Conservation (phyloP, 805 yeast genomes). For the Sungouiozyma ichnusensis region DNA sequence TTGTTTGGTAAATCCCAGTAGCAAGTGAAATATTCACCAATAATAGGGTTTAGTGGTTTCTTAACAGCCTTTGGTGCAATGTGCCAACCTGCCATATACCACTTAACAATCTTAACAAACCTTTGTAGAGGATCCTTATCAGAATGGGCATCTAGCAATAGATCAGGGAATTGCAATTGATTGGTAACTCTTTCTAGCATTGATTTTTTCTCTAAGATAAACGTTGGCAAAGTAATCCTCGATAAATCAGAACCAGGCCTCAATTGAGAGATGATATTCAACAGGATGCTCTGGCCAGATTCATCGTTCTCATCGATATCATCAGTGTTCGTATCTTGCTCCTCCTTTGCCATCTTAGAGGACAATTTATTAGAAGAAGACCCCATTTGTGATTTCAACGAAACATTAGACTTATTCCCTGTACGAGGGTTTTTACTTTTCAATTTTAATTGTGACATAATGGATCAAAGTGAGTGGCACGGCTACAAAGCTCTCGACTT, state of each 20-base stretch:
- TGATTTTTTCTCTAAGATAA: conserved; percentile 86
- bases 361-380: conserved; percentile 1
- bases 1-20: conserved; percentile 82
- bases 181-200: conserved; percentile 95
- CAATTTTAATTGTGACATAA: not conserved
- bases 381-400: not conserved
- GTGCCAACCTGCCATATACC: conserved; percentile 96
- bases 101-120: conserved; percentile 63
- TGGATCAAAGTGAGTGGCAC: no score
- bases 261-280: conserved; percentile 82
- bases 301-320: conserved; percentile 90
- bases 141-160: conserved; percentile 58
- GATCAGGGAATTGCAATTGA: conserved; percentile 68
- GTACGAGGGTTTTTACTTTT: not conserved
- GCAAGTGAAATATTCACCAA: conserved; percentile 85
- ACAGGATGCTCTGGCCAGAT: conserved; percentile 75
- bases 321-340: conserved; percentile 33
- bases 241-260: conserved; percentile 89
- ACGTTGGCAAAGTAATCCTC: conserved; percentile 88
- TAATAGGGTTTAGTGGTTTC: conserved; percentile 89
- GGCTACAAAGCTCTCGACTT: no score
- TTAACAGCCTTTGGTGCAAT: conserved; percentile 98
- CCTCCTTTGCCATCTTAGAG: conserved; percentile 1
- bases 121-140: conserved; percentile 52
- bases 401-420: not conserved